Percentiles rank a stretch among this genome's conserved stretches.
Evolutionary conservation across 768 basidiomycete genomes (phyloP).

Genomic region (Termitomyces sp.): DNA sequence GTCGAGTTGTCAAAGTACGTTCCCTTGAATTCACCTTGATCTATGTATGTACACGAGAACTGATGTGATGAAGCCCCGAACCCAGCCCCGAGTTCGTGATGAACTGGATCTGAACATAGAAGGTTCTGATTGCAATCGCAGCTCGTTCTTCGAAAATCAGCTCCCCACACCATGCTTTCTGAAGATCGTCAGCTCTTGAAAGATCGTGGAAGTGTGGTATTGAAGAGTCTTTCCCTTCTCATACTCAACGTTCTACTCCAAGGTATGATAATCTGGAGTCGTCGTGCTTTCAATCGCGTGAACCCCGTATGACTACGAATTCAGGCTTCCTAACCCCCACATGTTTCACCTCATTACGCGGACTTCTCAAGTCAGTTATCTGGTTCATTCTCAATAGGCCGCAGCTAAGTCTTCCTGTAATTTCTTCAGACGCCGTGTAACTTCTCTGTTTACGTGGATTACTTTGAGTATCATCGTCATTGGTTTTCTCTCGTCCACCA

Average conservation of each 20-base stretch:
- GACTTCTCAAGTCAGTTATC: background rate
- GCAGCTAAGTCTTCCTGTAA: background rate
- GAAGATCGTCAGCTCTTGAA: background rate
- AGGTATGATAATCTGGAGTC: background rate
- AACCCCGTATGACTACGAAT: background rate
- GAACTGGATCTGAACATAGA: too few relatives aligned
- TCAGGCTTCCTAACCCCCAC: background rate
- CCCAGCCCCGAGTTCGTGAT: too few relatives aligned
- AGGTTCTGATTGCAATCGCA: too few relatives aligned
- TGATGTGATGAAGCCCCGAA: background rate
- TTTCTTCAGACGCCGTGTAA: background rate
- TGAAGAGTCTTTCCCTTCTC: background rate
- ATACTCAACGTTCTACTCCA: background rate
- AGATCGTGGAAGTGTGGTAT: background rate
- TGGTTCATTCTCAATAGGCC: background rate
- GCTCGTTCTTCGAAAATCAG: too few relatives aligned
- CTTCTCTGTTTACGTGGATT: background rate
- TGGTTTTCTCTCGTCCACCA: background rate
- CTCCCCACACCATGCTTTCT: background rate
- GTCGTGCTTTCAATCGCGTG: background rate
- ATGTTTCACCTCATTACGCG: background rate
- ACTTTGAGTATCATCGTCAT: background rate
- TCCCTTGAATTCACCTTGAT: too few relatives aligned
- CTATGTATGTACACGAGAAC: background rate
- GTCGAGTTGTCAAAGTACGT: too few relatives aligned